These are phyloP conservation scores for Botrytis sinoallii DNA, from an alignment of 2,329 filamentous ascomycete genomes.

Conservation along the genomic window DNA sequence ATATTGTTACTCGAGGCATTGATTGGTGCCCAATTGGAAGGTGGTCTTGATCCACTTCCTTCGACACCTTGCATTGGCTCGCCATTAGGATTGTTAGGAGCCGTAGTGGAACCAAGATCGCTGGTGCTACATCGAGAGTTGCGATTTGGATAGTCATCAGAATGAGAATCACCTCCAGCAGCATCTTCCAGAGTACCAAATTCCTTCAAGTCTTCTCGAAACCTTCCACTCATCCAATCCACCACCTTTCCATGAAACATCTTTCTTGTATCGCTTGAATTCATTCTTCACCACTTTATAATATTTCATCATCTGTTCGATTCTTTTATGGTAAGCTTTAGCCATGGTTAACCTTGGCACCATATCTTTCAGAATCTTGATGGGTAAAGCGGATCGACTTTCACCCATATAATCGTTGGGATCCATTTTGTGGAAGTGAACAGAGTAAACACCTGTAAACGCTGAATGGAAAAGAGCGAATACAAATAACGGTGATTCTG, in stretches of 20 bases:
- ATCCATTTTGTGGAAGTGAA: slow-evolving; percentile 67
- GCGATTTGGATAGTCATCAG: slow-evolving; percentile 28
- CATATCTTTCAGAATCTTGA: slow-evolving; percentile 51
- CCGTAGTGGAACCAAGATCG: slow-evolving; percentile 25
- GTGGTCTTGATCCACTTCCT: slow-evolving; percentile 23
- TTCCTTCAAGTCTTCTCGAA: slow-evolving; percentile 49
- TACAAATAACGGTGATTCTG: slow-evolving; percentile 62
- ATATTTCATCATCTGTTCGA: slow-evolving; percentile 52
- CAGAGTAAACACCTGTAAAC: slow-evolving; percentile 63
- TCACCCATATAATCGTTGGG: slow-evolving; percentile 50
- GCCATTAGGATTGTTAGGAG: slow-evolving; percentile 26
- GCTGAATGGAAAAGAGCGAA: slow-evolving; percentile 67
- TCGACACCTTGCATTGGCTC: slow-evolving; percentile 37
- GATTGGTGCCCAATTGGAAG: slow-evolving; percentile 33
- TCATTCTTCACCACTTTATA: slow-evolving; percentile 52
- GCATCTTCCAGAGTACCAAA: slow-evolving; percentile 45
- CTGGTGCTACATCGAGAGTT: slow-evolving; percentile 34
- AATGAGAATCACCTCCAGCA: slow-evolving; percentile 27
- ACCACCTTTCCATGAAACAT: slow-evolving; percentile 42
- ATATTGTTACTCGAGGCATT: slow-evolving; percentile 29
- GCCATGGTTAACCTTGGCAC: slow-evolving; percentile 54
- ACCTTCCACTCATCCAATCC: slow-evolving; percentile 55
- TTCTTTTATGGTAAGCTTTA: slow-evolving; percentile 51
- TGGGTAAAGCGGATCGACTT: slow-evolving; percentile 41
- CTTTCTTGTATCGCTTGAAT: slow-evolving; percentile 32